Conservation (phyloP, 2,329 filamentous ascomycete genomes). For the Stagonosporopsis cucurbitacearum region DNA sequence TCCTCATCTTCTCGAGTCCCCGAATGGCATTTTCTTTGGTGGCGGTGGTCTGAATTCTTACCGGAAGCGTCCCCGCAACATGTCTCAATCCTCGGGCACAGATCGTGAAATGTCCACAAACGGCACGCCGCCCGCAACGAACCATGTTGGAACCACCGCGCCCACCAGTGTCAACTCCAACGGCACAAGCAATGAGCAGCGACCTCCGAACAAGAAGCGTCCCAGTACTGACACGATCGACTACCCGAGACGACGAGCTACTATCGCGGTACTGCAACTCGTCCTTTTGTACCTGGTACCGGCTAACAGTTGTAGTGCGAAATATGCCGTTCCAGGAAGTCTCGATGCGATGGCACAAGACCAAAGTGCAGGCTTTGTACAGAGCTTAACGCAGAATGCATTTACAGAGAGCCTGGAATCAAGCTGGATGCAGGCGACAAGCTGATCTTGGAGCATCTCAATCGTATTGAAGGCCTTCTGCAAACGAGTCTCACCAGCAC, state of each 20-base stretch:
- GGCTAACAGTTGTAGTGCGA: constrained; percentile 67
- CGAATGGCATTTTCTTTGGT: constrained; percentile 43
- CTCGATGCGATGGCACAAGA: constrained; percentile 77
- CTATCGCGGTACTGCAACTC: constrained; percentile 47
- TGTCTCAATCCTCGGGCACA: constrained; percentile 52
- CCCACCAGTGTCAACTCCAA: constrained; percentile 41
- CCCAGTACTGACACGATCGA: constrained; percentile 52
- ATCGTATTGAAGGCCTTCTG: constrained; percentile 78
- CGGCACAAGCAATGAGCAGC: constrained; percentile 32
- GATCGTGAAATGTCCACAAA: constrained; percentile 48
- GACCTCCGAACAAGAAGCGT: constrained; percentile 45
- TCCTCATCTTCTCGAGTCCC: constrained; percentile 48
- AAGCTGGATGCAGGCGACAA: constrained; percentile 88
- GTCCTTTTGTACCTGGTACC: not conserved
- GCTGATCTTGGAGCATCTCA: constrained; percentile 79
- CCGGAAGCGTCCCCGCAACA: constrained; percentile 51
- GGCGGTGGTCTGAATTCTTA: constrained; percentile 38
- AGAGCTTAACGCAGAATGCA: constrained; percentile 80
- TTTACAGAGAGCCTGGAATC: constrained; percentile 84
- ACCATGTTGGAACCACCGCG: constrained; percentile 37
- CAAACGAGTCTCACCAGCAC: constrained; percentile 69
- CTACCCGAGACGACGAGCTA: constrained; percentile 51
- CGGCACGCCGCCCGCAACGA: constrained; percentile 36
- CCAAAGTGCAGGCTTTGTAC: constrained; percentile 86
- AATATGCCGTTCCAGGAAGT: constrained; percentile 80